Conservation (phyloP, 345 rosid species). For the Hibiscus mutabilis region DNA sequence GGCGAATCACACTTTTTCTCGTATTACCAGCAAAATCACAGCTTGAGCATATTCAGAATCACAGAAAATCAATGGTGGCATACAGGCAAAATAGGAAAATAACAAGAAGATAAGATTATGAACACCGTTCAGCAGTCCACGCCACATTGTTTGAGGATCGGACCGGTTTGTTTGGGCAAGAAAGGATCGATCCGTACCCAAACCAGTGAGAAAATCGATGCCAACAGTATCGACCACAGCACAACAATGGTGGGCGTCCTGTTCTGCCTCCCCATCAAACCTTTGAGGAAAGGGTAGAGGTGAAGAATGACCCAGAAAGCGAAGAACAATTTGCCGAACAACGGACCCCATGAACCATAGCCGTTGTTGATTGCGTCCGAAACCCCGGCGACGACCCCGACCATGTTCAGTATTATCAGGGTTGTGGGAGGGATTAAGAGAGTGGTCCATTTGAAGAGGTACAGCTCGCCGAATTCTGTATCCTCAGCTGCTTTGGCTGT, state of each 20-base stretch:
- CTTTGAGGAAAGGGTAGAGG: neutral
- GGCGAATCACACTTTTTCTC: neutral
- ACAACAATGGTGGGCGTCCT: neutral
- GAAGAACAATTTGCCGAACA: neutral
- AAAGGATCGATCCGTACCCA: neutral
- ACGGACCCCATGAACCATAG: neutral
- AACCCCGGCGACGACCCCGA: neutral
- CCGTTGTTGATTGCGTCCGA: neutral
- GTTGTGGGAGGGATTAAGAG: neutral
- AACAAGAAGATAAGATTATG: neutral
- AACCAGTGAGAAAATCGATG: neutral
- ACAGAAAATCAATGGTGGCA: neutral
- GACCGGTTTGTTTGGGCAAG: neutral
- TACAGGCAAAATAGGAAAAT: neutral
- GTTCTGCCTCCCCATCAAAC: neutral
- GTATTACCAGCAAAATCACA: neutral
- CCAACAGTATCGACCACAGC: neutral
- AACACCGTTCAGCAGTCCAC: neutral
- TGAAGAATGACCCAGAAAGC: neutral
- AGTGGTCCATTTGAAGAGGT: neutral
- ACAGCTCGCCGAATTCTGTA: neutral
- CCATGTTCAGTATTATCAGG: neutral
- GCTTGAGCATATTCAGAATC: neutral
- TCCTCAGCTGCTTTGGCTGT: neutral
- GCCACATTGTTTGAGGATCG: neutral